A percentile compares a stretch with the other conserved stretches of the same genome.
phyloP scores from a whole-genome alignment of 2,329 filamentous ascomycete species.

The Aureobasidium sp. region DNA sequence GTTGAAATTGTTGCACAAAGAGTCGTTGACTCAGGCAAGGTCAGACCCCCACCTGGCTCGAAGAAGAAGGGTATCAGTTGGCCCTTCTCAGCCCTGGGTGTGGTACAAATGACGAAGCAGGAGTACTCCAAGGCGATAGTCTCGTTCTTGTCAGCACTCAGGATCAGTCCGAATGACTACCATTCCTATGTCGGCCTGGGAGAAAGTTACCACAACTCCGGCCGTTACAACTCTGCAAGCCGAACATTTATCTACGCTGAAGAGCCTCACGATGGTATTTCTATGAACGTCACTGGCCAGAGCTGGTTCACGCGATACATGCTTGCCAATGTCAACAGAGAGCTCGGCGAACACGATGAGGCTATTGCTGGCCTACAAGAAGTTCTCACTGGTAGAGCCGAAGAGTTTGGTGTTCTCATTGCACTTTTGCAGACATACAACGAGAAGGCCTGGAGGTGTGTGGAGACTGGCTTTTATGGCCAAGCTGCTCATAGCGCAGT shows the following conservation, averaged over 20 bases:
- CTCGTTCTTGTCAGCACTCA: conserved; percentile 81
- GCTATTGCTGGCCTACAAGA: conserved; percentile 68
- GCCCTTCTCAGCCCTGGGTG: conserved; percentile 89
- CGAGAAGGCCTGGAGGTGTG: conserved; percentile 66
- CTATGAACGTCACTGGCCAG: conserved; percentile 52
- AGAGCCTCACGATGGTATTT: conserved; percentile 55
- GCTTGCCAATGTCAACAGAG: conserved; percentile 87
- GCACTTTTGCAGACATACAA: conserved; percentile 81
- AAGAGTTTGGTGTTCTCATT: conserved; percentile 79
- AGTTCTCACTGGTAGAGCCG: conserved; percentile 59
- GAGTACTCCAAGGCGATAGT: conserved; percentile 83
- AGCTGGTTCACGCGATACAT: conserved; percentile 97
- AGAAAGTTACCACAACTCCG: conserved; percentile 95
- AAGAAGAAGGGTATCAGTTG: conserved; percentile 91
- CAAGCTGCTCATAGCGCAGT: conserved; percentile 65
- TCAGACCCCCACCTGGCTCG: conserved; percentile 81
- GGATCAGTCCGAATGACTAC: conserved; percentile 78
- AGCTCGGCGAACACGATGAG: conserved; percentile 81
- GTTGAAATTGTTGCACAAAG: conserved; percentile 88
- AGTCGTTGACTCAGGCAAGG: conserved; percentile 89
- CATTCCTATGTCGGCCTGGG: conserved; percentile 94
- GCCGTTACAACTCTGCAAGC: conserved; percentile 85
- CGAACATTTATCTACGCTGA: conserved; percentile 85
- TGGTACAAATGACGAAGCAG: conserved; percentile 90
- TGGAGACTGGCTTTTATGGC: conserved; percentile 81